Conservation (phyloP, 1,284 basidiomycete genomes). For the Ceratobasidium sp. region DNA sequence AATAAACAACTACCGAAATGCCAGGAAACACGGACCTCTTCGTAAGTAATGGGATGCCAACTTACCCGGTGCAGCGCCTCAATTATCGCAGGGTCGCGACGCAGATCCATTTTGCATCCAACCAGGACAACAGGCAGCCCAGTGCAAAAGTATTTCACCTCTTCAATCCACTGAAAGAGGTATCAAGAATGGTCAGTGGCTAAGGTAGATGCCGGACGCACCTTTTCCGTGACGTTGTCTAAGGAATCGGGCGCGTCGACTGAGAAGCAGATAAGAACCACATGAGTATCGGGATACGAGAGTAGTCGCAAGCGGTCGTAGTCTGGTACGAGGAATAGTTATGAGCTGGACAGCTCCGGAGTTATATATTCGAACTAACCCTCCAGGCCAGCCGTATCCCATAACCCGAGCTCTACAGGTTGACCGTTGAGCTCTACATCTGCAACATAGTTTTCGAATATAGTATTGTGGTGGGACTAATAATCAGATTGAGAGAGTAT, state of each 20-base stretch:
- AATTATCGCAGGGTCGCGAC: too few species aligned
- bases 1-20: too few species aligned
- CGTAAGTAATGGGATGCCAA: too few species aligned
- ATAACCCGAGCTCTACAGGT: slow-evolving; percentile 91
- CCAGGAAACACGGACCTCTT: too few species aligned
- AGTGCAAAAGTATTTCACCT: too few species aligned
- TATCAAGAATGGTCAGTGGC: too few species aligned
- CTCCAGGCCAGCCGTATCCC: slow-evolving; percentile 96
- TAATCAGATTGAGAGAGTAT: neutral
- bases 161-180: too few species aligned
- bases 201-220: slow-evolving; percentile 56
- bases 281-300: slow-evolving; percentile 91
- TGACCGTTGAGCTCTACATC: slow-evolving; percentile 92
- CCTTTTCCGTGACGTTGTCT: slow-evolving; percentile 97
- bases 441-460: slow-evolving; percentile 91
- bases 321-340: slow-evolving; percentile 57
- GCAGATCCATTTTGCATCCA: too few species aligned
- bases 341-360: slow-evolving; percentile 13
- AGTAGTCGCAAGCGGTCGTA: slow-evolving; percentile 92
- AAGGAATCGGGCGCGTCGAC: slow-evolving; percentile 92
- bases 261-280: slow-evolving; percentile 94
- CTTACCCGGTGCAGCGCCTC: too few species aligned
- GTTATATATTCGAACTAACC: slow-evolving; percentile 55
- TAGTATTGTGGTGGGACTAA: slow-evolving; percentile 87
- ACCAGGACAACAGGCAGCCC: too few species aligned